phyloP scores from a whole-genome alignment of 352 stramenopile genomes.

The Phytophthora melonis region DNA sequence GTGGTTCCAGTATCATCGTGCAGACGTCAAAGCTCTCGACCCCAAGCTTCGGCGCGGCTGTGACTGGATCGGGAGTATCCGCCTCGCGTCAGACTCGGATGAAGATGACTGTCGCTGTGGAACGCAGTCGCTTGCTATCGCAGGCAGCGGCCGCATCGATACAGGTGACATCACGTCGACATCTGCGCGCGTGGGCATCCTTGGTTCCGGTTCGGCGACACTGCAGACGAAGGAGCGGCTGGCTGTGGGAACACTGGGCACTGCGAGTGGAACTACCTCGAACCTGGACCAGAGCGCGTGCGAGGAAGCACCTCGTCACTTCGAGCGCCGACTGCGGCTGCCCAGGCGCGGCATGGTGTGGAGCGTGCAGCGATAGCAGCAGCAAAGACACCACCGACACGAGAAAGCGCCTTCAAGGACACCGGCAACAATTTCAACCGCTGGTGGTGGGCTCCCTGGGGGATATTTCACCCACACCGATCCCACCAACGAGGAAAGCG shows the following conservation, averaged over 20 bases:
- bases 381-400: conserved; percentile 14
- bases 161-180: conserved; percentile 26
- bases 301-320: conserved; percentile 19
- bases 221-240: conserved; percentile 20
- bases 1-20: conserved; percentile 19
- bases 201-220: conserved; percentile 22
- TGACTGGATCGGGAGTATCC: conserved; percentile 21
- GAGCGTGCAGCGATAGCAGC: conserved; percentile 8
- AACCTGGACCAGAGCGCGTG: conserved; percentile 17
- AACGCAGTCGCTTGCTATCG: conserved; percentile 26
- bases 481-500: conserved; percentile 6
- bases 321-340: conserved; percentile 17
- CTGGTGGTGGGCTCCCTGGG: conserved; percentile 28
- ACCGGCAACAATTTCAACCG: background rate
- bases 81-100: conserved; percentile 16
- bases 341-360: conserved; percentile 13
- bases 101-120: conserved; percentile 25
- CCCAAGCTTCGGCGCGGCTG: conserved; percentile 20
- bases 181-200: conserved; percentile 20
- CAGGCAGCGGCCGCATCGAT: conserved; percentile 29
- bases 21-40: conserved; percentile 27
- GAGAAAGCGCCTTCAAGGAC: conserved; percentile 29
- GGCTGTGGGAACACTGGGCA: conserved; percentile 20
- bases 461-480: background rate
- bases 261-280: conserved; percentile 27